Conservation (phyloP, 2,329 filamentous ascomycete genomes). For the Alternaria triticimaculans region DNA sequence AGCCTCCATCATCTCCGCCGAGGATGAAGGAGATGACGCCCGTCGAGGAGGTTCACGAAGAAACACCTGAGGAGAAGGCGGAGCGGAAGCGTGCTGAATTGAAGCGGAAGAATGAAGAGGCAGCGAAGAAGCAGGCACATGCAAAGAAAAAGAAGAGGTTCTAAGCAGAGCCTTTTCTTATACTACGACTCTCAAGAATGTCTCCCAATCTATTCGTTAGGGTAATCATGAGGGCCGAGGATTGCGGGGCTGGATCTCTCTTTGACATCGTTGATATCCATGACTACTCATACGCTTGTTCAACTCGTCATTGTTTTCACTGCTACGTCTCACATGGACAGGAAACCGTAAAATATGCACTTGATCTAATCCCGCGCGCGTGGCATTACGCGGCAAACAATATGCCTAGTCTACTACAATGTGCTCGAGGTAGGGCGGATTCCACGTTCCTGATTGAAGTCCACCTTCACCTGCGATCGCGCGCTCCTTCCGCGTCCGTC, state of each 20-base stretch:
- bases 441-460: not conserved
- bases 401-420: not conserved
- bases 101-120: conserved; percentile 61
- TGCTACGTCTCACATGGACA: not conserved
- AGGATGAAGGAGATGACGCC: conserved; percentile 14
- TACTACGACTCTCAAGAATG: too few species aligned
- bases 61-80: conserved; percentile 60
- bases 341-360: not conserved
- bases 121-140: conserved; percentile 58
- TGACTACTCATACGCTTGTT: not conserved
- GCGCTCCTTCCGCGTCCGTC: conserved; percentile 10
- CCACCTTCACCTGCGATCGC: conserved; percentile 4
- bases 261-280: not conserved
- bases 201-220: not conserved
- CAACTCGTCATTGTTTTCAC: not conserved
- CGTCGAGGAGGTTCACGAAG: conserved; percentile 29
- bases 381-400: not conserved
- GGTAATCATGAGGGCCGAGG: not conserved
- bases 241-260: not conserved
- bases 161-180: too few species aligned
- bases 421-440: not conserved
- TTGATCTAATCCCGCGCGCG: not conserved
- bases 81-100: conserved; percentile 63
- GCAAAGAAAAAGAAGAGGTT: conserved; percentile 46
- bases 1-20: conserved; percentile 16